Evolutionary conservation across 1,284 basidiomycete species (phyloP), one percentile per base, ranked within the genome.

Genomic region (Takashimella koratensis): DNA sequence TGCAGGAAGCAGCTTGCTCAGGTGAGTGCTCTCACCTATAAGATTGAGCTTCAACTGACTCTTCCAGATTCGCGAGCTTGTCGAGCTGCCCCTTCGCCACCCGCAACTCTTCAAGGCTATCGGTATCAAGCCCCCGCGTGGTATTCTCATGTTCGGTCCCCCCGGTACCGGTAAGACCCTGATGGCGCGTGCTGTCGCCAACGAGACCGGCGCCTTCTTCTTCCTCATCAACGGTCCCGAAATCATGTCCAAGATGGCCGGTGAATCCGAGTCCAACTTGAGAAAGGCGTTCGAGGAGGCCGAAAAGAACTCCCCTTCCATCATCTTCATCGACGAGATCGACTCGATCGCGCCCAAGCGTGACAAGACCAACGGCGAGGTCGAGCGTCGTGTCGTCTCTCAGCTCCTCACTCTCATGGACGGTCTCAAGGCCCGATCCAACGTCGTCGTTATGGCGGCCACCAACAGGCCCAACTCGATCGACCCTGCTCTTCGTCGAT

Each of bases 161-260:
- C 93, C 93, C 40, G 93, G 93, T 81, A 96, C 93, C 22, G 93
- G 93, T 82, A 97, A 96, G 80, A 96, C 93, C 10, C 83, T 96
- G 60, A 98, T 99, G 95, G 95, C 96, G 43, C 87, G 96, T 66
- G 96, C 96, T 10, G 96, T 98, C 43, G 96, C 95, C 59, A 98
- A 98, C 75, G 96, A 99, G 78, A 98, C 95, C 25, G 95, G 96
- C 51, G 96, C 96, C 20, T 98, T 98, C 84, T 98, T 98, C 83
- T 98, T 98, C 86, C 80, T 98, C 54, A 98, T 98, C 80, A 98
- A 98, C 70, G 95, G 96, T 58, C 96, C 95, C 46, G 96, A 98
- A 77, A 98, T 98, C 76, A 98, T 98, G 95, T 92, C 89, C 70
- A 98, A 97, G 81, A 97, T 97, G 94, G 94, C 94, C 54, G 94